A percentile compares a stretch with the other conserved stretches of the same genome.
These are phyloP conservation scores for Ceratocystis colombiana DNA, from an alignment of 2,329 filamentous ascomycete species.

Conservation along the genomic window DNA sequence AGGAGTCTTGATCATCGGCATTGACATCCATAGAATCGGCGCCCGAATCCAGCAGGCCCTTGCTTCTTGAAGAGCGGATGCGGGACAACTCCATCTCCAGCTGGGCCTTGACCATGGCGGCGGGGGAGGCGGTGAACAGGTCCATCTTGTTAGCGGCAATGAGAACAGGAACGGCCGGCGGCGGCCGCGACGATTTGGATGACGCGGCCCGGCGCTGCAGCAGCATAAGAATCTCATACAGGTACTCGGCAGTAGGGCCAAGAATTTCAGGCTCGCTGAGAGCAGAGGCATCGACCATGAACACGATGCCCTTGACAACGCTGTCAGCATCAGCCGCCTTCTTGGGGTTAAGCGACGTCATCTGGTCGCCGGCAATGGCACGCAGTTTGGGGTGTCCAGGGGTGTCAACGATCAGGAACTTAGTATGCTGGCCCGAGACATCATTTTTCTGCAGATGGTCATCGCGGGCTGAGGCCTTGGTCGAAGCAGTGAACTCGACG, in stretches of 20 bases:
- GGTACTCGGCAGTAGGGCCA: slow-evolving; percentile 65
- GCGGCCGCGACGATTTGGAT: slow-evolving; percentile 39
- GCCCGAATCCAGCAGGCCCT: slow-evolving; percentile 72
- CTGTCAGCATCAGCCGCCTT: slow-evolving; percentile 29
- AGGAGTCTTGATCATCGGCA: slow-evolving; percentile 65
- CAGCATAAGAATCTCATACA: slow-evolving; percentile 77
- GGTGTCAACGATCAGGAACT: slow-evolving; percentile 74
- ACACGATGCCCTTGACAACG: slow-evolving; percentile 64
- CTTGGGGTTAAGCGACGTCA: slow-evolving; percentile 27
- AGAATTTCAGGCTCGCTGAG: slow-evolving; percentile 51
- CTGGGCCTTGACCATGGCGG: slow-evolving; percentile 59
- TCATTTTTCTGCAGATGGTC: slow-evolving; percentile 49
- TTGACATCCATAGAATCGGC: slow-evolving; percentile 53
- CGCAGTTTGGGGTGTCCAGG: slow-evolving; percentile 94
- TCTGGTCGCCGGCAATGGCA: slow-evolving; percentile 43
- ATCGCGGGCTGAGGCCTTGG: slow-evolving; percentile 36
- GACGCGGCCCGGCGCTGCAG: slow-evolving; percentile 62
- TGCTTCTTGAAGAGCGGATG: slow-evolving; percentile 65
- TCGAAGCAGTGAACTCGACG: slow-evolving; percentile 47
- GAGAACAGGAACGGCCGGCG: slow-evolving; percentile 59
- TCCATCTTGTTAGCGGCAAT: slow-evolving; percentile 93
- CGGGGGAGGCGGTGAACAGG: slow-evolving; percentile 82
- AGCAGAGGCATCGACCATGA: slow-evolving; percentile 75
- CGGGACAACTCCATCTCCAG: slow-evolving; percentile 74
- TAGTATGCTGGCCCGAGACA: slow-evolving; percentile 47